Conservation (phyloP, 371 early-diverging fungal species). For the Catenaria anguillulae region DNA sequence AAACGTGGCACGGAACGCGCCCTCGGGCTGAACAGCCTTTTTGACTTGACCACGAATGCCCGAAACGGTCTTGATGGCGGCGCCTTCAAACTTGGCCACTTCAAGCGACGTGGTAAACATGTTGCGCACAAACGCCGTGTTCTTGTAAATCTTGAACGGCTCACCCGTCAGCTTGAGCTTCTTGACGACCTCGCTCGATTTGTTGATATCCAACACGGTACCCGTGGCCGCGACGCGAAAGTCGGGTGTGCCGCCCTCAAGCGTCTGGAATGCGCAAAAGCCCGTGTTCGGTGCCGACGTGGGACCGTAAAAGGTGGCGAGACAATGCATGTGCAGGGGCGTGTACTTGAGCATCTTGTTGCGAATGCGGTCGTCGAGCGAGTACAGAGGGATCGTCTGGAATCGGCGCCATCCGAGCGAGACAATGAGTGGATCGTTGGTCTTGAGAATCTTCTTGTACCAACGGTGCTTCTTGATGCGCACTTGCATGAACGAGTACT, state of each 20-base stretch:
- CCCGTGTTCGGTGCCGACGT: slow-evolving; percentile 36
- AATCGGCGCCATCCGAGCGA: slow-evolving; percentile 98
- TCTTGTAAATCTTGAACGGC: slow-evolving; percentile 86
- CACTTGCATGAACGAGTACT: slow-evolving; percentile 75
- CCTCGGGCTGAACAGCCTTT: slow-evolving; percentile 76
- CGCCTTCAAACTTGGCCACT: slow-evolving; percentile 97
- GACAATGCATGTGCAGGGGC: slow-evolving; percentile 97
- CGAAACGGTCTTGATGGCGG: slow-evolving; percentile 85
- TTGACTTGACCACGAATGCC: slow-evolving; percentile 98
- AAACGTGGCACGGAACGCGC: slow-evolving; percentile 97
- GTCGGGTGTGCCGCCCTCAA: slow-evolving; percentile 28
- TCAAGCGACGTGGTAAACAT: slow-evolving; percentile 98
- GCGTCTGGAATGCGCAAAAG: slow-evolving; percentile 28
- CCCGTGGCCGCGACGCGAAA: slow-evolving; percentile 95
- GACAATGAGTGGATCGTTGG: slow-evolving; percentile 91
- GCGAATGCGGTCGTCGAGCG: slow-evolving; percentile 78
- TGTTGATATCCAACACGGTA: slow-evolving; percentile 79
- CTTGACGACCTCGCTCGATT: slow-evolving; percentile 85
- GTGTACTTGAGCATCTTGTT: slow-evolving; percentile 98
- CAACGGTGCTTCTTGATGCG: slow-evolving; percentile 97
- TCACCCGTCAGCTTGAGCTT: slow-evolving; percentile 96
- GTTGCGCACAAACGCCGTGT: slow-evolving; percentile 97
- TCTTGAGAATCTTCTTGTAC: slow-evolving; percentile 91
- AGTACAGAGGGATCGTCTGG: slow-evolving; percentile 92
- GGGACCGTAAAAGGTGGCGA: slow-evolving; percentile 78